Evolutionary conservation across 495 filamentous ascomycete species (phyloP).

Genomic region (Lasiosphaeria miniovina): DNA sequence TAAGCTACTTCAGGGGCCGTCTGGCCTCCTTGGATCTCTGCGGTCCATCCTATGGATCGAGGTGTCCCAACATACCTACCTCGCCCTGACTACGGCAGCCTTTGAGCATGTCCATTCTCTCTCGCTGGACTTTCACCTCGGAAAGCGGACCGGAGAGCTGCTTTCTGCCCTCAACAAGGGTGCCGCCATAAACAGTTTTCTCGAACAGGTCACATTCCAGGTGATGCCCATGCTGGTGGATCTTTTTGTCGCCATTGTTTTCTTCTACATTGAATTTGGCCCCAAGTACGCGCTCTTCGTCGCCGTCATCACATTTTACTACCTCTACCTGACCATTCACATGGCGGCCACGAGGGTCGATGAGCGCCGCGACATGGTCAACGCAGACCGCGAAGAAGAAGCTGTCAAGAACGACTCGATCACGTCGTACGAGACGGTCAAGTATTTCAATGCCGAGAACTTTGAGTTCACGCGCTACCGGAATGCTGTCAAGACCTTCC

Average conservation of each 20-base stretch:
- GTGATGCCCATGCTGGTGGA: conserved; percentile 94
- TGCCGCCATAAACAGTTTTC: conserved; percentile 91
- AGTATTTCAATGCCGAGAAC: conserved; percentile 96
- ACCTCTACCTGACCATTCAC: conserved; percentile 91
- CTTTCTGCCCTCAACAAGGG: conserved; percentile 93
- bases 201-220: conserved; percentile 93
- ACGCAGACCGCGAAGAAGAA: conserved; percentile 88
- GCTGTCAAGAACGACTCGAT: conserved; percentile 98
- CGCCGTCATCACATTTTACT: conserved; percentile 88
- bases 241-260: conserved; percentile 79
- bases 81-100: conserved; percentile 86
- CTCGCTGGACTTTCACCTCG: conserved; percentile 92
- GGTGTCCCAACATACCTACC: conserved; percentile 93
- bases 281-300: conserved; percentile 91
- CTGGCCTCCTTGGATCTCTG: conserved; percentile 78
- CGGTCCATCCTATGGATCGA: conserved; percentile 90
- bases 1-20: conserved; percentile 82
- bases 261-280: conserved; percentile 77
- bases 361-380: conserved; percentile 88
- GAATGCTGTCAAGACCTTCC: conserved; percentile 73
- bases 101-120: conserved; percentile 96
- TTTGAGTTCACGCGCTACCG: conserved; percentile 90
- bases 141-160: conserved; percentile 95
- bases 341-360: conserved; percentile 92
- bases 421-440: conserved; percentile 96